A percentile compares a stretch with the other conserved stretches of the same genome.
Evolutionary conservation across 1,284 basidiomycete species (phyloP).

Genomic region (Chalciporus sp.): DNA sequence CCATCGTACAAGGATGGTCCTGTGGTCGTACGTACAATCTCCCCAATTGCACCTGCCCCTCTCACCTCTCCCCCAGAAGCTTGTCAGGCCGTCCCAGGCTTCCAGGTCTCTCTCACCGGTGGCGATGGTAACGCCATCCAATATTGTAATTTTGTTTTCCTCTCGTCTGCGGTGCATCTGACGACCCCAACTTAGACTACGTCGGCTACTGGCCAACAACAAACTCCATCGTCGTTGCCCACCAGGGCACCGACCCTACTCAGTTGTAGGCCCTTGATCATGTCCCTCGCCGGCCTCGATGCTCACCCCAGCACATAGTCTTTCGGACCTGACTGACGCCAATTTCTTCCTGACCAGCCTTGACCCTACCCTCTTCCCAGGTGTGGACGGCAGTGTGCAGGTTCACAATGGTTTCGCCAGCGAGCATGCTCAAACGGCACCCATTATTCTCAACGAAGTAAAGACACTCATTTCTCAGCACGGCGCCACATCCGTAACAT

Average conservation of each 20-base stretch:
- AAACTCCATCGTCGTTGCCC: constrained; percentile 36
- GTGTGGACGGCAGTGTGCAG: constrained; percentile 26
- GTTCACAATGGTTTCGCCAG: constrained; percentile 40
- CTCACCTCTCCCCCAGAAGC: constrained; percentile 26
- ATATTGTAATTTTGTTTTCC: constrained; percentile 34
- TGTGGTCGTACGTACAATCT: constrained; percentile 44
- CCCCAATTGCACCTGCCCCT: not conserved
- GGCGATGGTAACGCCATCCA: constrained; percentile 41
- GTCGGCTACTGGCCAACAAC: constrained; percentile 37
- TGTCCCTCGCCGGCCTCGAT: not conserved
- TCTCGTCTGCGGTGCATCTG: constrained; percentile 6
- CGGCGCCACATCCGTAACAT: constrained; percentile 39
- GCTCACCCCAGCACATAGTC: constrained; percentile 14
- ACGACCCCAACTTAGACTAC: constrained; percentile 28
- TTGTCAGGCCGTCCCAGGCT: constrained; percentile 40
- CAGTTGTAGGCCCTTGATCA: constrained; percentile 22
- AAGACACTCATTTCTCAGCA: constrained; percentile 37
- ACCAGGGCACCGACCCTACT: constrained; percentile 37
- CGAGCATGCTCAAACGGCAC: constrained; percentile 40
- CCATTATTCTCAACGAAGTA: constrained; percentile 41
- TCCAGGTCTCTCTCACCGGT: constrained; percentile 39
- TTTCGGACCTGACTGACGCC: constrained; percentile 36
- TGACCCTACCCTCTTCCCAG: constrained; percentile 39
- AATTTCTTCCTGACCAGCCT: constrained; percentile 30
- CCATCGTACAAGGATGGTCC: constrained; percentile 42